Evolutionary conservation across 257 asterid species (phyloP), one percentile per base, ranked within the genome.

Genomic region (Jasminum sambac): DNA sequence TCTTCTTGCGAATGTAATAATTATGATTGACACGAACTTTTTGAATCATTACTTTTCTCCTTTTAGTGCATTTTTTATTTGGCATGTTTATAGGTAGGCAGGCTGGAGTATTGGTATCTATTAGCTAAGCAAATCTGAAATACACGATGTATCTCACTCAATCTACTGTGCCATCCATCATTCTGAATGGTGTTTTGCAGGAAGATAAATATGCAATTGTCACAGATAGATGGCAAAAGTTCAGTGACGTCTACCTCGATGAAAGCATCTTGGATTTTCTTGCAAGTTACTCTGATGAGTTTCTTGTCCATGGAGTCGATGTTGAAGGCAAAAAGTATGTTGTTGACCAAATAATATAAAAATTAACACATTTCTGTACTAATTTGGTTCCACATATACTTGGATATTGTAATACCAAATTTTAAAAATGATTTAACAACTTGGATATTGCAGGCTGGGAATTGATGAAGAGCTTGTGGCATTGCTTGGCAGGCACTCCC

Each of bases 201-300:
- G 95, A 82, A 11, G 88, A 80, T 34, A 79, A 77, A 69, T 94
- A 91, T 76, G 96, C 90, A 63, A 87, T 95, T 62, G 99, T 95
- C 68, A 95, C 99, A 13, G 92, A 91, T 80, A 88, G 98, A 77
- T 95, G 99, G 99, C 99, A 91, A 87, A 95, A 89, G 78, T 95
- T 95, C 79, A 95, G 80, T 36, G 78, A 89, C 42, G 98, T 95
- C n/a, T 85, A 76, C 81, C 94, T 95, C 75, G 86, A 88, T 80
- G 77, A 84, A 74, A 61, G 87, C 71, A 89, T 86, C 66, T 81
- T 91, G 75, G 83, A 79, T 73, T 82, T 84, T 77, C 89, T 95
- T 41, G 94, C 98, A 16, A 66, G 55, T 38, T 89, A 81, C 72
- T 95, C 98, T 55, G 96, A 94, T 65, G 98, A 94, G 76, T 94